Evolutionary conservation across 805 yeast species (phyloP).

Genomic region (Candida krabiensis): DNA sequence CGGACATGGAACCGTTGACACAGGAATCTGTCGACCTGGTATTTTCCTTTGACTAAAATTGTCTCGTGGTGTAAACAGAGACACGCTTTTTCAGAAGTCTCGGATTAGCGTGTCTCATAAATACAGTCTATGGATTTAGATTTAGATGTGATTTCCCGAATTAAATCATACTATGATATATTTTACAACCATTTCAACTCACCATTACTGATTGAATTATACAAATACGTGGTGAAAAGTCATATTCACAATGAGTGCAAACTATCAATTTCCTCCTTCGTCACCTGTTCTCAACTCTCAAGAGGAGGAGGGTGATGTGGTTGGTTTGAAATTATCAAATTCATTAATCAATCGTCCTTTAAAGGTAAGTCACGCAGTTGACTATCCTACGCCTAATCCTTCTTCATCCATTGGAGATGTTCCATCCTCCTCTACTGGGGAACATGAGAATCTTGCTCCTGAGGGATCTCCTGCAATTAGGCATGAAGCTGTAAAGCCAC

Average conservation of each 20-base stretch:
- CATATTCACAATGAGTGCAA: constrained; percentile 4
- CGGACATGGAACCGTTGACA: no score
- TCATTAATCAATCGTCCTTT: background rate
- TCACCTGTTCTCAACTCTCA: constrained; percentile 29
- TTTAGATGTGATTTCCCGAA: no score
- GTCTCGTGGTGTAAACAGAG: no score
- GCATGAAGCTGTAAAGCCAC: background rate
- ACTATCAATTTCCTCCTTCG: constrained; percentile 34
- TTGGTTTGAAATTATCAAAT: background rate
- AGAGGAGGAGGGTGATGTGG: constrained; percentile 9
- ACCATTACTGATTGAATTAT: no score
- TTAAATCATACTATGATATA: no score
- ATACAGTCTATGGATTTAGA: no score
- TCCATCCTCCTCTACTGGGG: constrained; percentile 17
- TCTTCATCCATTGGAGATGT: constrained; percentile 50
- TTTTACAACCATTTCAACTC: no score
- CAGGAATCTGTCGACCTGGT: no score
- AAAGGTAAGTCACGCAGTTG: constrained; percentile 5
- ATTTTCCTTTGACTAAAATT: no score
- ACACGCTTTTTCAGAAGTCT: no score
- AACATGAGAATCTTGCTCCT: constrained; percentile 1
- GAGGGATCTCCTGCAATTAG: background rate
- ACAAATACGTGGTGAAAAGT: no score
- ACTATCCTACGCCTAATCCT: constrained; percentile 74
- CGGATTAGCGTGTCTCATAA: no score